Conservation (phyloP, 495 filamentous ascomycete species). For the Monascus purpureus region DNA sequence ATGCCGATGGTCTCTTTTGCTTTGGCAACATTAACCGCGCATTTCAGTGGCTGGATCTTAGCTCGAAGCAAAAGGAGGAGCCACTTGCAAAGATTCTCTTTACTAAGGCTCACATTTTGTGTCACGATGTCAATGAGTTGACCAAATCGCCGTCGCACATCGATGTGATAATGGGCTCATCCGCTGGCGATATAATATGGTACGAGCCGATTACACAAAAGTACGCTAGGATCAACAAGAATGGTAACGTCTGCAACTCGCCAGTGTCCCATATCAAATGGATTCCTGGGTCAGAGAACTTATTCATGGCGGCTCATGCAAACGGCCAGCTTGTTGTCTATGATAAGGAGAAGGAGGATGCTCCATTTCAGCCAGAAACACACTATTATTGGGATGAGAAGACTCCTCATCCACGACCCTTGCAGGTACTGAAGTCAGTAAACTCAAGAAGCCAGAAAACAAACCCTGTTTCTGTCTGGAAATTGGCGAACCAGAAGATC, state of each 20-base stretch:
- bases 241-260: conserved; percentile 75
- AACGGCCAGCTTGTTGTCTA: conserved; percentile 92
- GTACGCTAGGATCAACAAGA: conserved; percentile 93
- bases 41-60: conserved; percentile 72
- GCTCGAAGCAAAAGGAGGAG: conserved; percentile 49
- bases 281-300: conserved; percentile 85
- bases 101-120: conserved; percentile 87
- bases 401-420: conserved; percentile 27
- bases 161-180: conserved; percentile 90
- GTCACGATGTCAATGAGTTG: conserved; percentile 78
- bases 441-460: conserved; percentile 84
- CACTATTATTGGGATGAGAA: conserved; percentile 28
- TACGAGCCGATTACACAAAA: conserved; percentile 96
- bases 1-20: conserved; percentile 64
- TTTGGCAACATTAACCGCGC: conserved; percentile 94
- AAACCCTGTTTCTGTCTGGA: conserved; percentile 87
- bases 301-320: conserved; percentile 86
- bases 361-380: conserved; percentile 49
- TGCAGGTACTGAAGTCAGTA: conserved; percentile 71
- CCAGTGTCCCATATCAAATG: conserved; percentile 80
- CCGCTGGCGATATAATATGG: conserved; percentile 94
- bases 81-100: conserved; percentile 91
- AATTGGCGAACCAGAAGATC: conserved; percentile 74
- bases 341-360: conserved; percentile 97
- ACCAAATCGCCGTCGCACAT: conserved; percentile 71